phyloP scores from a whole-genome alignment of 1,139 yeast genomes.

The Protomyces pachydermus region DNA sequence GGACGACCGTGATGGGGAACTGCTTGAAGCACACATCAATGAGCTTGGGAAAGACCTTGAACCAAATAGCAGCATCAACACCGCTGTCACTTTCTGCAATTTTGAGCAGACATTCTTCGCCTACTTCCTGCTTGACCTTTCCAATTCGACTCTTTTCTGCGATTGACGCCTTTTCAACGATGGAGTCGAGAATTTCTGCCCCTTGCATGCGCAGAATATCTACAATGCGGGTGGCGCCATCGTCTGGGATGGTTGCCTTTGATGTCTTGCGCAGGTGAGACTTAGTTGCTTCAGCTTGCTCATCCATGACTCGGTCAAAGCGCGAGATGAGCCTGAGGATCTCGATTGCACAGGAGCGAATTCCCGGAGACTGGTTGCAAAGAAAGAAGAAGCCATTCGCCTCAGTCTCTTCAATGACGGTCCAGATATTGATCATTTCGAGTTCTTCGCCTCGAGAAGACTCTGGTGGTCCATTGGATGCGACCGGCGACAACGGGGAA shows the following conservation, averaged over 20 bases:
- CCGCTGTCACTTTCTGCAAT: conserved; percentile 79
- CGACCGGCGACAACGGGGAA: not conserved
- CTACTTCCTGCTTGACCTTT: conserved; percentile 56
- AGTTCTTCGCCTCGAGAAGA: conserved; percentile 52
- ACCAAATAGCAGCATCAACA: conserved; percentile 85
- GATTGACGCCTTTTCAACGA: conserved; percentile 57
- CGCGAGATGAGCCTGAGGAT: conserved; percentile 71
- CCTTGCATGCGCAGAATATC: conserved; percentile 36
- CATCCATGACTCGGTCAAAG: conserved; percentile 75
- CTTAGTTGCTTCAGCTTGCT: conserved; percentile 41
- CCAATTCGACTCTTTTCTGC: conserved; percentile 74
- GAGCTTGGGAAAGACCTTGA: conserved; percentile 74
- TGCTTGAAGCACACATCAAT: conserved; percentile 66
- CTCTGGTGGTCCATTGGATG: conserved; percentile 36
- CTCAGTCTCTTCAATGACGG: conserved; percentile 87
- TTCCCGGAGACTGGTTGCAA: conserved; percentile 76
- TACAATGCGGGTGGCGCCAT: conserved; percentile 17
- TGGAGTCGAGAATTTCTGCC: conserved; percentile 47
- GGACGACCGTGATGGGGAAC: conserved; percentile 90
- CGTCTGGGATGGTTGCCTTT: conserved; percentile 1
- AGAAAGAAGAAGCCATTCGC: conserved; percentile 91
- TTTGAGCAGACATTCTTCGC: conserved; percentile 56
- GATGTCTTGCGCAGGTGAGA: conserved; percentile 15
- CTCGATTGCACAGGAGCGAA: conserved; percentile 68
- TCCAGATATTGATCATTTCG: conserved; percentile 71